A percentile compares a stretch with the other conserved stretches of the same genome.
These are phyloP conservation scores for Myxozyma melibiosi DNA, from an alignment of 805 yeast genomes.

Conservation along the genomic window DNA sequence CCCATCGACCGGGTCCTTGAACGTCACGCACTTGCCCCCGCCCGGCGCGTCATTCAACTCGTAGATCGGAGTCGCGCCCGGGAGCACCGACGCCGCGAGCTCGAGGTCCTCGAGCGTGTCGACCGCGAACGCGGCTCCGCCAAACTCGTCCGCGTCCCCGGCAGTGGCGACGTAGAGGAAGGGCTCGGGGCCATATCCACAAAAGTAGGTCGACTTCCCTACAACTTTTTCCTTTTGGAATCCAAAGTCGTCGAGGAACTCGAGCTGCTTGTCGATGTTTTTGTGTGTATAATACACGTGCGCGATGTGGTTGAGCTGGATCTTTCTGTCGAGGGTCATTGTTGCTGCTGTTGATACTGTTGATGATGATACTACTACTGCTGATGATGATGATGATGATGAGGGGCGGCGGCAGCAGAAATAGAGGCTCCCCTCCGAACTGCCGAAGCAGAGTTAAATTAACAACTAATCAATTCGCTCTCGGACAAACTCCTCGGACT, in stretches of 20 bases:
- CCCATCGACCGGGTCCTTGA: background rate
- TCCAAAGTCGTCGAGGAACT: conserved; percentile 2
- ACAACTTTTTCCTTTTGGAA: background rate
- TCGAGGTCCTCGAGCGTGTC: background rate
- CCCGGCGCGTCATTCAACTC: background rate
- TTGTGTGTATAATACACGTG: conserved; percentile 2
- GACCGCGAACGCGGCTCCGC: background rate
- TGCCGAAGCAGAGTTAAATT: no score
- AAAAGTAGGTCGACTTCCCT: background rate
- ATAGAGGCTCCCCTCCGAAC: no score
- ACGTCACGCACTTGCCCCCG: conserved; percentile 1
- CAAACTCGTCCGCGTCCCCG: background rate
- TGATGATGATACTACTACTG: no score
- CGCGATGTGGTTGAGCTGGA: conserved; percentile 1
- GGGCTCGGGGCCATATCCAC: conserved; percentile 6
- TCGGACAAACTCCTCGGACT: no score
- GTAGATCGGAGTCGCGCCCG: background rate
- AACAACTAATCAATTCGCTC: no score
- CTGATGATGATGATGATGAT: no score
- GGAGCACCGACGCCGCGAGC: background rate
- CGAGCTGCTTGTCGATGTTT: background rate
- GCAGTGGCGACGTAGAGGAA: background rate
- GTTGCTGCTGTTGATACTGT: background rate
- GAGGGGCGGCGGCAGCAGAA: no score
- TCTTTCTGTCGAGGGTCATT: no score